A percentile compares a stretch with the other conserved stretches of the same genome.
phyloP scores from a whole-genome alignment of 2,329 filamentous ascomycete genomes.

The Dactylonectria estremocensis region DNA sequence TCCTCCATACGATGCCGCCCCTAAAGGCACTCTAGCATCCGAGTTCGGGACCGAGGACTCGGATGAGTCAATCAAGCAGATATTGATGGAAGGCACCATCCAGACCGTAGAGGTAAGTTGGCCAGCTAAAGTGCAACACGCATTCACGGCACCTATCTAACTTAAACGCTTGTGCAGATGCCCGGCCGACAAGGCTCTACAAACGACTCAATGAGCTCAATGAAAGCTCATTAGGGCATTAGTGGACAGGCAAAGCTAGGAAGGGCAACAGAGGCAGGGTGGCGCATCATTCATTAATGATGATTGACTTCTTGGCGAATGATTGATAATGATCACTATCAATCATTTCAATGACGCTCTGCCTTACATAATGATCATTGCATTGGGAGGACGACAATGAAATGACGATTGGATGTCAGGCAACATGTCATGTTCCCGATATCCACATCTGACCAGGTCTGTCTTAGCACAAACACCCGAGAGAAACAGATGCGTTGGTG shows the following conservation, averaged over 20 bases:
- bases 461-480: too few relatives aligned
- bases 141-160: slow-evolving; percentile 11
- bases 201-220: slow-evolving; percentile 66
- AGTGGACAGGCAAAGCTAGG: slow-evolving; percentile 9
- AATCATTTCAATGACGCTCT: not conserved
- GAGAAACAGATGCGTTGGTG: too few relatives aligned
- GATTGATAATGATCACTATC: not conserved
- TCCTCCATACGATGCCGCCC: slow-evolving; percentile 81
- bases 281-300: not conserved
- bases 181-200: slow-evolving; percentile 66
- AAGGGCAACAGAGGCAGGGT: slow-evolving; percentile 4
- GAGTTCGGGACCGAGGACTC: slow-evolving; percentile 88
- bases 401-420: not conserved
- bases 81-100: slow-evolving; percentile 81
- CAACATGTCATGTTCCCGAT: too few relatives aligned
- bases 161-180: slow-evolving; percentile 56
- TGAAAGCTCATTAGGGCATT: slow-evolving; percentile 57
- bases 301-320: not conserved
- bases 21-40: slow-evolving; percentile 81
- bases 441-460: too few relatives aligned
- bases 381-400: not conserved
- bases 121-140: not conserved
- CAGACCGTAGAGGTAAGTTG: slow-evolving; percentile 71
- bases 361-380: not conserved
- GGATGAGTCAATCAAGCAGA: slow-evolving; percentile 85